phyloP scores from a whole-genome alignment of 805 yeast species.

The Kodamaea restingae region DNA sequence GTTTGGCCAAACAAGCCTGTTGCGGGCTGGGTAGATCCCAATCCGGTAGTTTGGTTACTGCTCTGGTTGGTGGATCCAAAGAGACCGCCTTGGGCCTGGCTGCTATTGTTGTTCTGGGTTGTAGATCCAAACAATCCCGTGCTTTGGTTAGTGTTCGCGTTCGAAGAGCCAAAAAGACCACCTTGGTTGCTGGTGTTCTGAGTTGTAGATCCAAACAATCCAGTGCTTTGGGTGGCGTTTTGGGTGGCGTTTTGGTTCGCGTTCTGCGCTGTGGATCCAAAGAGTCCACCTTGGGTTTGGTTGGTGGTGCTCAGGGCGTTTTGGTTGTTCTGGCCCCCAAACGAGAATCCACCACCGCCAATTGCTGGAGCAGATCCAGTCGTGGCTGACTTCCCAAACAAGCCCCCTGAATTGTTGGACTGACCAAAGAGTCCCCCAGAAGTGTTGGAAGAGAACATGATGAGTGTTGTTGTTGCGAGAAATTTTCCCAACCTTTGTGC shows the following conservation, averaged over 20 bases:
- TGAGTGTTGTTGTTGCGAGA: constrained; percentile 2
- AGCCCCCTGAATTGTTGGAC: constrained; percentile 9
- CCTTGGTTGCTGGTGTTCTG: too few relatives aligned
- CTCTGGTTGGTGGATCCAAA: constrained; percentile 2
- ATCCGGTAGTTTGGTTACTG: constrained; percentile 9
- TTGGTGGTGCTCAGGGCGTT: not conserved
- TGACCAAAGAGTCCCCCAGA: constrained; percentile 6
- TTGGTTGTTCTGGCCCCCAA: constrained; percentile 1
- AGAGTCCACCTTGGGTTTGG: not conserved
- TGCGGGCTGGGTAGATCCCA: not conserved
- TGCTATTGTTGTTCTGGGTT: not conserved
- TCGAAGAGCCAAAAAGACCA: too few relatives aligned
- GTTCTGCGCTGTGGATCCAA: not conserved
- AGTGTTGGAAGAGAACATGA: constrained; percentile 3
- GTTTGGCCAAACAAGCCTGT: not conserved
- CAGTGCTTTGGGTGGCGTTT: too few relatives aligned
- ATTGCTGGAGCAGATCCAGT: constrained; percentile 1
- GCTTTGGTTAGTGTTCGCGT: not conserved
- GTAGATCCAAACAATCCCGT: not conserved
- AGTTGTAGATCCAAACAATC: too few relatives aligned
- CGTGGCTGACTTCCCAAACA: constrained; percentile 8
- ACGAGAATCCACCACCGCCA: not conserved
- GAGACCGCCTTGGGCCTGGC: constrained; percentile 1
- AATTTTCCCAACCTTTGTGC: constrained; percentile 1
- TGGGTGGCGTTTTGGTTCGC: too few relatives aligned